Evolutionary conservation across 139 green algal species (phyloP), one percentile per base, ranked within the genome.

Genomic region (Trebouxia sp.): DNA sequence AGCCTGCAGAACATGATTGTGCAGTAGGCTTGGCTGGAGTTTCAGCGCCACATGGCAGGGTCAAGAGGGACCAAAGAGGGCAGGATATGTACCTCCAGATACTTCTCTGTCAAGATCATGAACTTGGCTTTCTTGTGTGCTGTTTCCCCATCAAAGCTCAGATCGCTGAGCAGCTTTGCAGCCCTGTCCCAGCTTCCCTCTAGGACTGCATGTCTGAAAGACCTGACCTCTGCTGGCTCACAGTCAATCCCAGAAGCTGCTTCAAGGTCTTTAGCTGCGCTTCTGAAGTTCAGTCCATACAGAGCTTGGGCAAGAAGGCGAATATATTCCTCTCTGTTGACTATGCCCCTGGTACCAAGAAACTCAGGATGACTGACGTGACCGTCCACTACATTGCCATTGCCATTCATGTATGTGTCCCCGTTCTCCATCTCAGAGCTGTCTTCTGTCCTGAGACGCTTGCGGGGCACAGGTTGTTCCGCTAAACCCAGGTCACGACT

Each of bases 301-400:
- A 97, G 67, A 7, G 89, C 87, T 75, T 97, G 93, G 80, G 96
- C 83, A 26, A 97, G 67, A 0, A 97, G 65, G 6, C 93, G 84
- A 1, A 97, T 80, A 50, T 91, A 97, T 78, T 97, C 92, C 0
- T 42, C 72, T 3, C 88, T 65, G 77, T 90, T 87, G 65, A 94
- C 89, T 11, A 91, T 82, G 45, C 69, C 35, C 1, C 69, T 56
- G 3, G 83, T 70, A 1, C 90, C 90, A 1, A 92, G 28, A 37
- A 80, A 65, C n/a, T 75, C 79, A 58, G 79, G 58, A 22, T 41
- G 69, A 41, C n/a, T 55, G 28, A 48, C 69, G 39, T 51, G 41
- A 55, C 39, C 41, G 41, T 56, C 62, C 14, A 42, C 6, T n/a
- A 15, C 12, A n/a, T 1, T 37, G 37, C 32, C 32, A 24, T 72